Evolutionary conservation across 2,329 filamentous ascomycete genomes (phyloP).

Genomic region (Cladorrhinum sp.): DNA sequence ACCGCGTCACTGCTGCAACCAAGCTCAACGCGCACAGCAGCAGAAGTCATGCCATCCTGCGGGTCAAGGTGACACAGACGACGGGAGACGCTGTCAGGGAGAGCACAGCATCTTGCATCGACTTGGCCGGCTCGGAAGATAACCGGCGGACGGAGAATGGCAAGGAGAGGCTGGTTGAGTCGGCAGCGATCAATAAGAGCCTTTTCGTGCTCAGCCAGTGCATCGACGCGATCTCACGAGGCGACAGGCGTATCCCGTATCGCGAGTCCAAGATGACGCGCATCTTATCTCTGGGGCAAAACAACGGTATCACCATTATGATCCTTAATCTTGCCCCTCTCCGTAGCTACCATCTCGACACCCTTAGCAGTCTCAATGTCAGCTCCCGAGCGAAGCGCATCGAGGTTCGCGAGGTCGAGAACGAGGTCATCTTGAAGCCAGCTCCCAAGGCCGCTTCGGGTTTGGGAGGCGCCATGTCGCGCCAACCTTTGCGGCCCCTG

Average conservation of each 20-base stretch:
- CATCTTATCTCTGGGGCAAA: slow-evolving; percentile 87
- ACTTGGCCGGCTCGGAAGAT: slow-evolving; percentile 92
- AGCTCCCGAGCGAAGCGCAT: slow-evolving; percentile 95
- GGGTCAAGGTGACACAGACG: slow-evolving; percentile 80
- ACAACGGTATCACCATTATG: slow-evolving; percentile 94
- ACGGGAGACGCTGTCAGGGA: slow-evolving; percentile 65
- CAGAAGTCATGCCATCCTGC: slow-evolving; percentile 84
- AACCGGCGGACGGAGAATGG: slow-evolving; percentile 92
- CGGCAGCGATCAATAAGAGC: slow-evolving; percentile 95
- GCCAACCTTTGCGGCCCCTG: slow-evolving; percentile 78
- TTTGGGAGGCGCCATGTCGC: slow-evolving; percentile 44
- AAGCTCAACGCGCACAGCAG: slow-evolving; percentile 92
- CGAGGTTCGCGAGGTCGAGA: slow-evolving; percentile 91
- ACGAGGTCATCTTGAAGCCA: slow-evolving; percentile 79
- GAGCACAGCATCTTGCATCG: slow-evolving; percentile 89
- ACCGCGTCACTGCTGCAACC: slow-evolving; percentile 83
- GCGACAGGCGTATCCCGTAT: slow-evolving; percentile 79
- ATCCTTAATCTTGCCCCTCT: slow-evolving; percentile 89
- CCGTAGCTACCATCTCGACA: slow-evolving; percentile 91
- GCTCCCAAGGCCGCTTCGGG: slow-evolving; percentile 48
- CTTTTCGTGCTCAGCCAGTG: slow-evolving; percentile 92
- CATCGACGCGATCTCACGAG: slow-evolving; percentile 83
- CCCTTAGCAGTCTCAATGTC: slow-evolving; percentile 88
- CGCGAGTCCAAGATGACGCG: slow-evolving; percentile 96
- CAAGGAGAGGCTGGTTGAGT: slow-evolving; percentile 89